phyloP scores from a whole-genome alignment of 163 green algal species.

The Chloromonas sp. region DNA sequence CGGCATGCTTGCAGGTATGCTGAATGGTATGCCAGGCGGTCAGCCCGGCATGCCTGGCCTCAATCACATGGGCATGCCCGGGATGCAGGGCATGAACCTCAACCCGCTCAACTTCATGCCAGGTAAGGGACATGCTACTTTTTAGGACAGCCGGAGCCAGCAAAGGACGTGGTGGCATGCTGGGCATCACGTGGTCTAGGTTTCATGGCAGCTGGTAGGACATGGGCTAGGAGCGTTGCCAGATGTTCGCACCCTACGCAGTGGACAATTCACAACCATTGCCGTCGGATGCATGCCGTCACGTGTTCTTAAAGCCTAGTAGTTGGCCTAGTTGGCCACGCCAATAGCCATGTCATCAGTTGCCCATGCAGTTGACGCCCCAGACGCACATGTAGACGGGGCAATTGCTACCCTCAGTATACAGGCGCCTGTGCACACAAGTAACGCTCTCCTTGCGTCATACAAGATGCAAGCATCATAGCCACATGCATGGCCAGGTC shows the following conservation, averaged over 20 bases:
- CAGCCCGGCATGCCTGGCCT: neutral
- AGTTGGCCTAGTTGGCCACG: too few species aligned
- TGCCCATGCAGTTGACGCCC: too few species aligned
- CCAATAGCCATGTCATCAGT: too few species aligned
- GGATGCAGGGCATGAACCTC: neutral
- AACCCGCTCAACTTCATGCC: neutral
- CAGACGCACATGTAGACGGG: too few species aligned
- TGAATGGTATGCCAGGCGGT: neutral
- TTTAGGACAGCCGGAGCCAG: neutral
- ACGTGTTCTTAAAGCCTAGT: too few species aligned
- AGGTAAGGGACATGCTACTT: neutral
- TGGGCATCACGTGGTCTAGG: too few species aligned
- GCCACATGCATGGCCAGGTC: neutral
- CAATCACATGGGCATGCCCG: neutral
- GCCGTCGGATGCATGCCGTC: too few species aligned
- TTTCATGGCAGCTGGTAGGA: too few species aligned
- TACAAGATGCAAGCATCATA: neutral
- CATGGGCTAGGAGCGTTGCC: too few species aligned
- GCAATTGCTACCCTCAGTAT: too few species aligned
- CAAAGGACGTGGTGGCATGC: neutral
- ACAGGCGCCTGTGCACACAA: neutral
- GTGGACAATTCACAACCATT: too few species aligned
- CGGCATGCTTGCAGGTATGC: neutral
- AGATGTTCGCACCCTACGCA: too few species aligned
- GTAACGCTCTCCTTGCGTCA: neutral